phyloP scores from a whole-genome alignment of 371 early-diverging fungal genomes.

The Apophysomyces sp. region DNA sequence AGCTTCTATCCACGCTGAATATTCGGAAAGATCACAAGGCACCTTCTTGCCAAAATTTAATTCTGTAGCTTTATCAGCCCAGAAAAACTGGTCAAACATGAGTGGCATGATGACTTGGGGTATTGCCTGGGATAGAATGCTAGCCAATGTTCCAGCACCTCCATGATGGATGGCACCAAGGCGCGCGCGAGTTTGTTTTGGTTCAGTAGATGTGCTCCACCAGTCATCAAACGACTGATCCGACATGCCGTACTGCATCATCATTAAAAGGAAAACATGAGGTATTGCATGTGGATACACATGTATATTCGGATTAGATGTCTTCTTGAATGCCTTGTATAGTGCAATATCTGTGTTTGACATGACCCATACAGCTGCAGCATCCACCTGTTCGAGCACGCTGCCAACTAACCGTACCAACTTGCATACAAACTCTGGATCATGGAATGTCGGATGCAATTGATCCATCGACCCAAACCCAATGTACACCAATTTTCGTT shows the following conservation, averaged over 20 bases:
- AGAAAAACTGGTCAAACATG: not conserved
- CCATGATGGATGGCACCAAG: not conserved
- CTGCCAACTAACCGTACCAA: not conserved
- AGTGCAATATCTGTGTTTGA: not conserved
- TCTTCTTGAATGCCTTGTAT: not conserved
- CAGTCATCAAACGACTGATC: not conserved
- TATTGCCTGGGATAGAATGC: not conserved
- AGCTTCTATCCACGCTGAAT: not conserved
- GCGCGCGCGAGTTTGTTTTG: not conserved
- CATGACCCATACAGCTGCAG: not conserved
- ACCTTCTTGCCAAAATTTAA: not conserved
- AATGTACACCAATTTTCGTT: not conserved
- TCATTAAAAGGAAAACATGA: not conserved
- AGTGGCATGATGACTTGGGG: not conserved
- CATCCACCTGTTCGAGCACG: not conserved
- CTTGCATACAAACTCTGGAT: not conserved
- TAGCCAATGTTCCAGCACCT: not conserved
- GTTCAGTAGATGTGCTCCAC: not conserved
- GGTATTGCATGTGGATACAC: not conserved
- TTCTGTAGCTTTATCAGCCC: not conserved
- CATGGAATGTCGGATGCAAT: not conserved
- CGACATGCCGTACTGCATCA: not conserved
- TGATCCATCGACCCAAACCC: not conserved
- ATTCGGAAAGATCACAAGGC: not conserved
- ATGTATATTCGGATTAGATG: not conserved